Conservation (phyloP, 768 basidiomycete genomes). For the Mycena epipterygia region DNA sequence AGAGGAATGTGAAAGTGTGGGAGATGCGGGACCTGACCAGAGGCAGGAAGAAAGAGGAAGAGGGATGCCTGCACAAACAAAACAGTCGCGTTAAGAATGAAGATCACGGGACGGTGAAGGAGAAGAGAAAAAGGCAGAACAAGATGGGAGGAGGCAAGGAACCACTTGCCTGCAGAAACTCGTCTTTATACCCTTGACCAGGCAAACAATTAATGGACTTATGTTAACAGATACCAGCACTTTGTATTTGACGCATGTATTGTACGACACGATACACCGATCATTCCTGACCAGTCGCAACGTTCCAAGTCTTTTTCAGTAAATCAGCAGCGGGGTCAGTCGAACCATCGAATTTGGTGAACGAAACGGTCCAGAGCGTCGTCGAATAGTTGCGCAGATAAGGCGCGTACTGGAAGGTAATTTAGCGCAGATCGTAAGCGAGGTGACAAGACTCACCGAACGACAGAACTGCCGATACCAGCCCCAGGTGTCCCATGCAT, state of each 20-base stretch:
- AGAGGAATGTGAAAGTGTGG: slow-evolving; percentile 36
- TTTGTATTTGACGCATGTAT: slow-evolving; percentile 4
- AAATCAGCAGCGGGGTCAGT: slow-evolving; percentile 69
- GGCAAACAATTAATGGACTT: background rate
- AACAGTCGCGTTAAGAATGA: slow-evolving; percentile 12
- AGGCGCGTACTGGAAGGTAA: slow-evolving; percentile 73
- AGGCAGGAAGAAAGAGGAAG: slow-evolving; percentile 23
- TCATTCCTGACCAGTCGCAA: slow-evolving; percentile 72
- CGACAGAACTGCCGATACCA: slow-evolving; percentile 94
- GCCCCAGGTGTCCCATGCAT: slow-evolving; percentile 89
- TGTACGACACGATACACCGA: slow-evolving; percentile 8
- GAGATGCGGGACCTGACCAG: slow-evolving; percentile 39
- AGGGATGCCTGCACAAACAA: slow-evolving; percentile 31
- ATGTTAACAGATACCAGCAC: background rate
- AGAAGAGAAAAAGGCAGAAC: background rate
- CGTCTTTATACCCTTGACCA: background rate
- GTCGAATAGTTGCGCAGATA: slow-evolving; percentile 82
- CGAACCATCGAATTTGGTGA: slow-evolving; percentile 71
- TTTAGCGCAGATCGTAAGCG: background rate
- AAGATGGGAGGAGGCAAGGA: background rate
- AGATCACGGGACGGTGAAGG: slow-evolving; percentile 32
- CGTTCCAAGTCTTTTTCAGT: slow-evolving; percentile 79
- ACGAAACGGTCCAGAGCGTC: slow-evolving; percentile 78
- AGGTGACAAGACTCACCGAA: slow-evolving; percentile 63
- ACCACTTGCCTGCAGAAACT: background rate